Evolutionary conservation across 192 early-diverging fungal species (phyloP).

Genomic region (Podila verticillata): DNA sequence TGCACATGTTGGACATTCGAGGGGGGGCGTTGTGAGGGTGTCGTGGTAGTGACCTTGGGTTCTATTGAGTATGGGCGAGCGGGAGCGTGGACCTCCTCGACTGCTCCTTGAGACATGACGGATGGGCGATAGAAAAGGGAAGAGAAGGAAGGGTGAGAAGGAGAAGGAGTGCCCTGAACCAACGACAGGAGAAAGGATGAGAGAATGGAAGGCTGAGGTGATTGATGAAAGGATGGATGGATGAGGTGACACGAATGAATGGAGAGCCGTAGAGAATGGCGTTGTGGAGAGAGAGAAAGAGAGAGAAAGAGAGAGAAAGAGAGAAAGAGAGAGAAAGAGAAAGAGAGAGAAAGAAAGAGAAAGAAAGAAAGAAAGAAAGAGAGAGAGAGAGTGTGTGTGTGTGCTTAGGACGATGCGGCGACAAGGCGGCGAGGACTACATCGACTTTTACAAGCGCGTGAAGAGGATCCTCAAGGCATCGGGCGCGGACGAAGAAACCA

Average conservation of each 20-base stretch:
- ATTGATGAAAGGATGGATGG: not conserved
- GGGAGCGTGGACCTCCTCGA: not conserved
- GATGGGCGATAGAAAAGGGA: not conserved
- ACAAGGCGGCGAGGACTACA: too few species aligned
- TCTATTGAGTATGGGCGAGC: not conserved
- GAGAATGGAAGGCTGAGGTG: too few species aligned
- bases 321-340: not conserved
- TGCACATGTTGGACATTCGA: too few species aligned
- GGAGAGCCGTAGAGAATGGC: not conserved
- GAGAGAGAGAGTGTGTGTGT: too few species aligned
- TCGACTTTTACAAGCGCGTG: too few species aligned
- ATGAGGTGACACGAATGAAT: not conserved
- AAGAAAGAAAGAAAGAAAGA: too few species aligned
- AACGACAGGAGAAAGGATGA: not conserved
- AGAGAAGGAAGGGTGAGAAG: too few species aligned
- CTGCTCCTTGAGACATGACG: not conserved
- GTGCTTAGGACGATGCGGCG: too few species aligned
- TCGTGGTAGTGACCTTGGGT: not conserved
- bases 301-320: not conserved
- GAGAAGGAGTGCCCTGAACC: not conserved
- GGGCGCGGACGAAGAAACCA: too few species aligned
- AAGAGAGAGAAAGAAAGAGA: not conserved
- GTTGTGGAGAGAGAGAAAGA: not conserved
- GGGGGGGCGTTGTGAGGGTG: too few species aligned
- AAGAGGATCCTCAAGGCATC: too few species aligned